A percentile compares a stretch with the other conserved stretches of the same genome.
These are phyloP conservation scores for Emmonsia crescens DNA, from an alignment of 2,329 filamentous ascomycete genomes.

Conservation along the genomic window DNA sequence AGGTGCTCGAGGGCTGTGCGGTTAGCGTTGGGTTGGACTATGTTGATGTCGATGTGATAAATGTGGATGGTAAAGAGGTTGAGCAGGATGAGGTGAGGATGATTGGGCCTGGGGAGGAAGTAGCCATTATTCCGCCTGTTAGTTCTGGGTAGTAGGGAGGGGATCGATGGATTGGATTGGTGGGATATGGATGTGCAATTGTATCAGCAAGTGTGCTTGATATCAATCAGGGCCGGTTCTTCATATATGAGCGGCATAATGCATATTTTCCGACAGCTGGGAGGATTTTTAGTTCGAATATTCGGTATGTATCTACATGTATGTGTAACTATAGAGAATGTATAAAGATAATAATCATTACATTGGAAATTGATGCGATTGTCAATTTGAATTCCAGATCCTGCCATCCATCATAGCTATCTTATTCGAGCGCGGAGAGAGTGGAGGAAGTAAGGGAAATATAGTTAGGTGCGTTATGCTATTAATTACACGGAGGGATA, in stretches of 20 bases:
- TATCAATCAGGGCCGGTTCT: neutral
- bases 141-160: constrained; percentile 30
- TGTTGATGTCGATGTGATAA: constrained; percentile 26
- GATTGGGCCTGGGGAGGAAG: constrained; percentile 32
- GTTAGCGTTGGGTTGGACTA: constrained; percentile 36
- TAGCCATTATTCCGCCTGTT: constrained; percentile 38
- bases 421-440: neutral
- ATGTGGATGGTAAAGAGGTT: constrained; percentile 13
- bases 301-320: neutral
- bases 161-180: neutral
- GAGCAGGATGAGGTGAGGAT: constrained; percentile 12
- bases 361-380: neutral
- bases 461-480: neutral
- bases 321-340: neutral
- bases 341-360: neutral
- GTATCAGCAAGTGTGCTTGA: too few relatives aligned
- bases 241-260: neutral
- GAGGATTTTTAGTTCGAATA: neutral
- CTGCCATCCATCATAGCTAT: neutral
- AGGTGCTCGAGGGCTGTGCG: constrained; percentile 30
- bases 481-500: neutral
- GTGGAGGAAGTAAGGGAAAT: neutral
- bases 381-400: neutral
- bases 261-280: neutral
- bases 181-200: neutral